A percentile compares a stretch with the other conserved stretches of the same genome.
Conservation (phyloP, 2,329 filamentous ascomycete species). For the Hypoxylon rubiginosum region DNA sequence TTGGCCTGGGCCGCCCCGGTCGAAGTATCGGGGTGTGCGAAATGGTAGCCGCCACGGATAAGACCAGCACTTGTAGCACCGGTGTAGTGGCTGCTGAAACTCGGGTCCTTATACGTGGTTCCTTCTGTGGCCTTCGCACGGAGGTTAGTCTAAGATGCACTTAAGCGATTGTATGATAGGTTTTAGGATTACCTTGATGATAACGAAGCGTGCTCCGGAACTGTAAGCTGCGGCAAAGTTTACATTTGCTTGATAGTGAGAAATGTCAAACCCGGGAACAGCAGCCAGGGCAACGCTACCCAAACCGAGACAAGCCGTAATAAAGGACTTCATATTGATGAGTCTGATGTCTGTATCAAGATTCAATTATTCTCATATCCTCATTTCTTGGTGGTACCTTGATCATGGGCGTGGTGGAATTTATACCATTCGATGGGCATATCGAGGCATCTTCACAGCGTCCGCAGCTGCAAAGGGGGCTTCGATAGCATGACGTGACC, state of each 20-base stretch:
- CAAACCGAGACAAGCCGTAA: conserved; percentile 35
- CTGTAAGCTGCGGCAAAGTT: conserved; percentile 56
- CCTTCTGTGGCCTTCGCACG: conserved; percentile 64
- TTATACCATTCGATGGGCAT: conserved; percentile 3
- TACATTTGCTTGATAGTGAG: conserved; percentile 56
- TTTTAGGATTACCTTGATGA: conserved; percentile 56
- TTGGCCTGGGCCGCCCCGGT: conserved; percentile 63
- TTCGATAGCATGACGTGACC: not conserved
- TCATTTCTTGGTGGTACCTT: not conserved
- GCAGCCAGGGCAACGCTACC: conserved; percentile 47
- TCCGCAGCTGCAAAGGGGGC: not conserved
- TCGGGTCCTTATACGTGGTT: conserved; percentile 59
- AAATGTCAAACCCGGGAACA: conserved; percentile 60
- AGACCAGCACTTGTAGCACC: conserved; percentile 65
- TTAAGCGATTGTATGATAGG: not conserved
- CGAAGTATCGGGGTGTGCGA: conserved; percentile 61
- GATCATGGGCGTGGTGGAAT: not conserved
- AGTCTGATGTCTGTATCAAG: not conserved
- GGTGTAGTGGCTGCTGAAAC: conserved; percentile 63
- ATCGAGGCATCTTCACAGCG: not conserved
- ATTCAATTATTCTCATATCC: not conserved
- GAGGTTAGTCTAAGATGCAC: not conserved
- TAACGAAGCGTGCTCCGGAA: conserved; percentile 59
- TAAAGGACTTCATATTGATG: conserved; percentile 36
- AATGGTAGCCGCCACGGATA: conserved; percentile 70